These are phyloP conservation scores for Fusarium pseudonygamai DNA, from an alignment of 2,329 filamentous ascomycete species.

Conservation along the genomic window DNA sequence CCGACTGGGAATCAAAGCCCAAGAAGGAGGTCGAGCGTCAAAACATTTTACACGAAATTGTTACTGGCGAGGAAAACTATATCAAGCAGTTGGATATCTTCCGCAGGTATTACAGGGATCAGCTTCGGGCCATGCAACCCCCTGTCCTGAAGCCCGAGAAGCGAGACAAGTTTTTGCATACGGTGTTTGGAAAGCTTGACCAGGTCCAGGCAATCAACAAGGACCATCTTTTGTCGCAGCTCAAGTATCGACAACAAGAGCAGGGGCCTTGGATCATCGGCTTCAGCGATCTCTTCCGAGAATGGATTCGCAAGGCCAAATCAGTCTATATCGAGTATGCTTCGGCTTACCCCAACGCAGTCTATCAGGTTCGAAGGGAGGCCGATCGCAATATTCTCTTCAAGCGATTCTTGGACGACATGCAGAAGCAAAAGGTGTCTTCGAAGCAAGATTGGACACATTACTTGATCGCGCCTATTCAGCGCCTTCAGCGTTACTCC, in stretches of 20 bases:
- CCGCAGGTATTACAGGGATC: slow-evolving; percentile 84
- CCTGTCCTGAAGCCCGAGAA: slow-evolving; percentile 83
- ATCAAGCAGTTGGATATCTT: slow-evolving; percentile 91
- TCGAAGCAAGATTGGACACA: slow-evolving; percentile 92
- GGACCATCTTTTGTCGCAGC: slow-evolving; percentile 87
- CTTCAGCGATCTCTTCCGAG: slow-evolving; percentile 96
- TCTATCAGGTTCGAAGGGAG: slow-evolving; percentile 85
- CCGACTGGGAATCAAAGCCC: slow-evolving; percentile 73
- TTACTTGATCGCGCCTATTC: slow-evolving; percentile 92
- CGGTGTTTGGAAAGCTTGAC: slow-evolving; percentile 92
- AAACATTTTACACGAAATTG: slow-evolving; percentile 94
- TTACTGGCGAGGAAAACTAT: slow-evolving; percentile 90
- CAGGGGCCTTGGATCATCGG: slow-evolving; percentile 94
- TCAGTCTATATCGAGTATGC: slow-evolving; percentile 92
- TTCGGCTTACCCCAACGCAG: slow-evolving; percentile 83
- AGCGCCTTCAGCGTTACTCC: slow-evolving; percentile 88
- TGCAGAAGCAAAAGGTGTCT: slow-evolving; percentile 79
- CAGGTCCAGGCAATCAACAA: slow-evolving; percentile 91
- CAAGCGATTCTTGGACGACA: slow-evolving; percentile 83
- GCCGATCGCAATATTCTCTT: slow-evolving; percentile 86
- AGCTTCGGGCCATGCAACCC: slow-evolving; percentile 76
- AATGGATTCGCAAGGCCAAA: slow-evolving; percentile 97
- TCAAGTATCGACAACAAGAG: slow-evolving; percentile 96
- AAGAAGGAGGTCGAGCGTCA: slow-evolving; percentile 94
- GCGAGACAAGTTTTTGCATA: slow-evolving; percentile 79